Evolutionary conservation across 2,329 filamentous ascomycete species (phyloP), one percentile per base, ranked within the genome.

Genomic region (Exophiala sideris): DNA sequence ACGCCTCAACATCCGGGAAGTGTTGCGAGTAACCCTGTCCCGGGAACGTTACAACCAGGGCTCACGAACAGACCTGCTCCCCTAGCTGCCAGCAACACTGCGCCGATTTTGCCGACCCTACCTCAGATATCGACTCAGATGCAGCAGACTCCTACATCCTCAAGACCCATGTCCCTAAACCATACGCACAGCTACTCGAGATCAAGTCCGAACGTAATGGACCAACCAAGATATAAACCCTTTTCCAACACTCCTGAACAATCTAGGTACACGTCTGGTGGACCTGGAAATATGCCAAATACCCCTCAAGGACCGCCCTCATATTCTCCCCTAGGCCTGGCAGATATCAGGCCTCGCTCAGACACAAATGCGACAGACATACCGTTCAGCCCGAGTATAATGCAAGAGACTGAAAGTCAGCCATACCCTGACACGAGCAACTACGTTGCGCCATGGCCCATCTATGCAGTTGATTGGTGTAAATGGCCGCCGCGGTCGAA

Each of bases 401-500:
- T 71, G 62, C 79, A 81, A 48, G 87, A 87, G 67, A 88, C 91
- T 66, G 77, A 84, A 48, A 82, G 83, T 82, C 83, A 67, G 69
- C 83, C 58, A 76, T 83, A 71, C 70, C 86, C 68, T 71, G 88
- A 68, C 5, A 95, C 92, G 60, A 95, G 90, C 77, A 96, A 92
- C 70, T 96, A 96, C 68, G 75, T 95, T 59, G 91, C 92, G 3
- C 91, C 92, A 0, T 99, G 94, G 90, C 87, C 91, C 11, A 86
- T 95, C 51, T 99, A 97, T 70, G 92, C 94, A 10, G 92, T 95
- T 66, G 94, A 99, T 74, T 99, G 94, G 94, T 99, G 94, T 77
- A 99, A 99, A 73, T 99, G 94, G 92, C 84, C 88, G 12, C 85
- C 92, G 2, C 84, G 90, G 38, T 66, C 85, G 73, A 65, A 85